Conservation (phyloP, 148 eudicot genomes). For the Amaranthus palmeri region DNA sequence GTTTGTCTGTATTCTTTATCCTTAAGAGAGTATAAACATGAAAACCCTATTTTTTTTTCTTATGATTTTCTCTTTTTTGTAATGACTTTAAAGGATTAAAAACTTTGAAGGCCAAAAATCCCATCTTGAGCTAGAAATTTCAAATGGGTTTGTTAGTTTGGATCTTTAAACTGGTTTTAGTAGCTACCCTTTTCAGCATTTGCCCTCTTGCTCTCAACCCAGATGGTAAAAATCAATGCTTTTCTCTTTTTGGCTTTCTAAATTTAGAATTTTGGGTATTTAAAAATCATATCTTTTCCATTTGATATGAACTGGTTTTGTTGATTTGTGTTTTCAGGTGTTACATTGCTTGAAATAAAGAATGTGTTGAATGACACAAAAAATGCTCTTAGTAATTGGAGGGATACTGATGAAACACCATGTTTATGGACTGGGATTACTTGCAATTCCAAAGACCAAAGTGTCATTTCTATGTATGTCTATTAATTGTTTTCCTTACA, state of each 20-base stretch:
- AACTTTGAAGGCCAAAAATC: conserved; percentile 4
- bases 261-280: too few species aligned
- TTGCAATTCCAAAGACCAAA: conserved; percentile 57
- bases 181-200: conserved; percentile 50
- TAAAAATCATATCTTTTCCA: background rate
- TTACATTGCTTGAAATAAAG: conserved; percentile 73
- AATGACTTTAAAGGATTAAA: background rate
- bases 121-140: conserved; percentile 24
- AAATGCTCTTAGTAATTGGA: conserved; percentile 68
- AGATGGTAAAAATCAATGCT: conserved; percentile 54
- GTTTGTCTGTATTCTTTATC: background rate
- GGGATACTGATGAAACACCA: conserved; percentile 66
- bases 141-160: conserved; percentile 42
- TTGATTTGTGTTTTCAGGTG: conserved; percentile 34
- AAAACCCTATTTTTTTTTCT: background rate
- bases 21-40: background rate
- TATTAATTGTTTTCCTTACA: background rate
- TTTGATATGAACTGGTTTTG: background rate
- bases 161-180: conserved; percentile 33
- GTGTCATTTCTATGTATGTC: conserved; percentile 67
- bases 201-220: conserved; percentile 56
- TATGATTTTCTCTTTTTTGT: background rate
- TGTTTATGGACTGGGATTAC: conserved; percentile 89
- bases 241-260: background rate
- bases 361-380: conserved; percentile 65